These are phyloP conservation scores for Mollisia scopiformis DNA, from an alignment of 2,329 filamentous ascomycete species.

Conservation along the genomic window DNA sequence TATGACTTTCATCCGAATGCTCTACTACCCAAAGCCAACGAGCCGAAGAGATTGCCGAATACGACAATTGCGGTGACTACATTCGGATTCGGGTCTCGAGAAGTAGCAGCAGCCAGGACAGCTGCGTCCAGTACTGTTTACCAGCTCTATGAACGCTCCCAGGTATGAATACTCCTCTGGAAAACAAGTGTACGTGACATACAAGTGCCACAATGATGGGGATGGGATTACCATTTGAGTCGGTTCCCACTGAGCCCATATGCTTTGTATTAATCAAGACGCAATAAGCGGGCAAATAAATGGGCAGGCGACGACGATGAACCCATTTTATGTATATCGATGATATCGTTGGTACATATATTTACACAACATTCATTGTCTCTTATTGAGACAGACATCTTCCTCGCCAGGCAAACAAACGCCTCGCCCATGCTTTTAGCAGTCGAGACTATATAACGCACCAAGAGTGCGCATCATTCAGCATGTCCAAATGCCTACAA, in stretches of 20 bases:
- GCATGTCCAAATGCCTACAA: constrained; percentile 90
- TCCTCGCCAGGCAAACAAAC: neutral
- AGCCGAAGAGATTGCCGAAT: neutral
- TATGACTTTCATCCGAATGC: neutral
- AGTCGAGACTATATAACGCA: neutral
- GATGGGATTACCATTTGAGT: too few relatives aligned
- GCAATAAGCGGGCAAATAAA: neutral
- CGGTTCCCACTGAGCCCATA: neutral
- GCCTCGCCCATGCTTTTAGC: neutral
- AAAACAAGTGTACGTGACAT: too few relatives aligned
- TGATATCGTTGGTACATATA: neutral
- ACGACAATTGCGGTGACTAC: too few relatives aligned
- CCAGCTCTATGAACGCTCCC: too few relatives aligned
- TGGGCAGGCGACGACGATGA: neutral
- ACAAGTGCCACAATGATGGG: too few relatives aligned
- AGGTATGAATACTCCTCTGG: too few relatives aligned
- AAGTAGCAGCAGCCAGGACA: too few relatives aligned
- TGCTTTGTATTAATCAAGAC: neutral
- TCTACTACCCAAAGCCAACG: neutral
- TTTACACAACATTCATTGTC: neutral
- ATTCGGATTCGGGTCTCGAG: too few relatives aligned
- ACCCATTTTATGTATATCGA: neutral
- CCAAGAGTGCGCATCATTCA: constrained; percentile 36
- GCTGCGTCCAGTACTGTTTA: too few relatives aligned
- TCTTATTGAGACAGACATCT: neutral